Base-by-base conservation (phyloP, 352 stramenopile genomes). In the Bremia lactucae region DNA sequence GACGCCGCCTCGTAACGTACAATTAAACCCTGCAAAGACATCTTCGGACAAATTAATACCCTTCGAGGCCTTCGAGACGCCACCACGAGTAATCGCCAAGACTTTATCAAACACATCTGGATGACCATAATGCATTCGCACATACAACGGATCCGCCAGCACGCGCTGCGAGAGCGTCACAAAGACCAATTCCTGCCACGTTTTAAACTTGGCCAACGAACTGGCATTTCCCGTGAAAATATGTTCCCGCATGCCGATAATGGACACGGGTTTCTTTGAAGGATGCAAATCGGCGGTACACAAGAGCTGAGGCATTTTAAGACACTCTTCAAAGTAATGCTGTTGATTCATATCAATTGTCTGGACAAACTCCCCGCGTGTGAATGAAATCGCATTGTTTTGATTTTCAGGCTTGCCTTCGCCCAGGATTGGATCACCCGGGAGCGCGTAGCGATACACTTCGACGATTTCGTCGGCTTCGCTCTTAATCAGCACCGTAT, bases 301-400 rank as follows among this genome's bases (percentile, higher is more conserved):
- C 41, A 91, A 49, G 13, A 91, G 53, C 53, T 87, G 72, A 8
- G 76, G 73, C 73, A 91, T 87, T 69, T 89, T 91, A 28, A 91
- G 35, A 51, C 74, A 87, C 46, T 89, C 76, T 46, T 91, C 79
- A 40, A 89, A 87, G 59, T 88, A 88, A 50, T 87, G 72, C 31
- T 91, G 64, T 59, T 91, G 79, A 57, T 91, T 91, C 79, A 88
- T 88, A 67, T 91, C 79, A 22, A 91, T 91, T n/a, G 76, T 87
- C 63, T 91, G 79, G 18, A 91, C 54, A 21, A 86, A 88, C 56
- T 91, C 79, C 31, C 79, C 79, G 31, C 76, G 76, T 6, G 79
- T 88, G 46, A 91, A 91, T 22, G 69, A 64, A 8, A 74, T 49
- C 3, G 74, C 79, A 33, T 89, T 87, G 60, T 91, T 91, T 54